Evolutionary conservation across 1,139 yeast genomes (phyloP), one percentile per base, ranked within the genome.

Genomic region (Debaryomyces singareniensis): DNA sequence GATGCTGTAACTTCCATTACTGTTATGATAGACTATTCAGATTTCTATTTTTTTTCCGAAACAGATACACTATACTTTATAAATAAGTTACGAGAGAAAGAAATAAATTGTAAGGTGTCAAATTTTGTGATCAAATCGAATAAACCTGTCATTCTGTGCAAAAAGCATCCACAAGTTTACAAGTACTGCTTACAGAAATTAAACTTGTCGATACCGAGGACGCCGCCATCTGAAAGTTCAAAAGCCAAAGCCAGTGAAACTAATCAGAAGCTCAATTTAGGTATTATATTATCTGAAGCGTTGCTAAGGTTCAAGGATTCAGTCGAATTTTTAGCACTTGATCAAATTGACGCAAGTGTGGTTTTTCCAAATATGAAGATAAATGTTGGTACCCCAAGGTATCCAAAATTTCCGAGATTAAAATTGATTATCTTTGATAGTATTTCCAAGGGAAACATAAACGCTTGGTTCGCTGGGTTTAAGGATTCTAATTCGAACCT

Each of bases 381-480:
- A n/a, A n/a, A n/a, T n/a, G n/a, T n/a, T n/a, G n/a, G n/a, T n/a
- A n/a, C n/a, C n/a, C n/a, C n/a, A n/a, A n/a, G n/a, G n/a, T 18
- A 7, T 7, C 21, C 21, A 18, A 18, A 18, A n/a, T 43, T 53
- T 25, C 45, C 48, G 2, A 16, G 24, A 5, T 34, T 53, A 20
- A 39, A 42, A 18, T 14, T 51, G 10, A 33, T 53, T 6, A 24
- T 46, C 6, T 29, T 53, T 24, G 58, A 54, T 32, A 45, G 40
- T 23, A 31, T 36, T 2, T 47, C 57, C 1, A 29, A 40, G 3
- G 16, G 36, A 3, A 36, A 39, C 12, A 24, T 42, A 25, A 6
- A 15, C 5, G 18, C 33, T 3, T 53, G 57, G 58, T 9, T 48
- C 3, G 14, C 5, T 2, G 25, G 24, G 1, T 43, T 49, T 18